Evolutionary conservation across 805 yeast species (phyloP), one percentile per base, ranked within the genome.

Genomic region (Kuraishia piskuri): DNA sequence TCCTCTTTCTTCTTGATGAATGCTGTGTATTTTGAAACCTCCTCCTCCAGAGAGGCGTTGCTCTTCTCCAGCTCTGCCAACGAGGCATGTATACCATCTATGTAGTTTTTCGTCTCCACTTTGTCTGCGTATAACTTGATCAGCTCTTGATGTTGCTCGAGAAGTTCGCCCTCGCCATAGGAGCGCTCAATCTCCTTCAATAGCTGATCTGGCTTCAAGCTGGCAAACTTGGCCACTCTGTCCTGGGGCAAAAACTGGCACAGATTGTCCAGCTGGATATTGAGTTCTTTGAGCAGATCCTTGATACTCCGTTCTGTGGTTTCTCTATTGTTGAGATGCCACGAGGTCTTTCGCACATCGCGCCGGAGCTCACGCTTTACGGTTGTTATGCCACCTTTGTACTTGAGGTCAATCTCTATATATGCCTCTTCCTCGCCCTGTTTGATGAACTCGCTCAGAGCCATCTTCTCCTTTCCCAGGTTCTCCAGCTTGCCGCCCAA

Each of bases 171-270:
- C 51, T 79, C 73, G 4, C 86, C 88, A 31, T 90, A 79, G 1
- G 97, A 90, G 55, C 92, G 71, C 62, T 90, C 89, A 1, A 96
- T 88, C 61, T 89, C 96, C 23, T 73, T 61, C 12, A 94, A 72
- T 8, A 92, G 70, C 55, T 82, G 82, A 57, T 87, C 90, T 1
- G 95, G 88, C 25, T 87, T 78, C 58, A 89, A 70, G 2, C 85
- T 79, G 0, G 97, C 96, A 72, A 94, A 94, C 58, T 88, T 90
- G 2, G 96, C 92, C 6, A 94, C 98, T 55, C 95, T 76, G 61
- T 92, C 98, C 65, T 94, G 99, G 0, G 99, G 96, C 53, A 94
- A 71, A 63, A 94, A 94, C 64, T 92, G 97, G 63, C 98, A 91
- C 50, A 92, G 73, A 64, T 92, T 94, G 64, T 90, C 95, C 54